Conservation (phyloP, 345 rosid species). For the Ailanthus altissimus region DNA sequence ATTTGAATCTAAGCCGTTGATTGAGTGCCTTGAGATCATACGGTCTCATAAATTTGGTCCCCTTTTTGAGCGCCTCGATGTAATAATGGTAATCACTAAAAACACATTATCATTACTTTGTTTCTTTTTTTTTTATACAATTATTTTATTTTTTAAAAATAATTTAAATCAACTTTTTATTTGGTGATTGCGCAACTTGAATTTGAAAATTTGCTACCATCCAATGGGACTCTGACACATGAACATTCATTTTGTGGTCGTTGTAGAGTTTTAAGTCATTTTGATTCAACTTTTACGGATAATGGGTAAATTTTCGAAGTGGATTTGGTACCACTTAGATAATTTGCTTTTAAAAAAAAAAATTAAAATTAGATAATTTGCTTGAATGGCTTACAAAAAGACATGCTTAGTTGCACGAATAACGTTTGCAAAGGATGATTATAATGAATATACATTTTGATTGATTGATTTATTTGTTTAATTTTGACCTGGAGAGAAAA, state of each 20-base stretch:
- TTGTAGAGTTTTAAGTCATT: not conserved
- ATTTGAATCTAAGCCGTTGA: conserved; percentile 55
- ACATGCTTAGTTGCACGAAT: too few relatives aligned
- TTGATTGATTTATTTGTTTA: too few relatives aligned
- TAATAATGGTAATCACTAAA: conserved; percentile 53
- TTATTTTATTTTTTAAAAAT: not conserved
- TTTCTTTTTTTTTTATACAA: not conserved
- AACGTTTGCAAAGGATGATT: too few relatives aligned
- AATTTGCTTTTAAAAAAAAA: too few relatives aligned
- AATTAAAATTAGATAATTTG: not conserved
- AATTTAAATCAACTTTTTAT: not conserved
- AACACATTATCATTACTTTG: not conserved
- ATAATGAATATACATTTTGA: too few relatives aligned
- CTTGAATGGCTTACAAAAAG: not conserved
- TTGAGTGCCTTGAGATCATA: conserved; percentile 45
- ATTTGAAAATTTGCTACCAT: not conserved
- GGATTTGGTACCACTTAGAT: not conserved
- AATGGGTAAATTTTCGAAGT: not conserved
- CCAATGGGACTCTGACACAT: not conserved
- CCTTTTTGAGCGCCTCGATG: conserved; percentile 50
- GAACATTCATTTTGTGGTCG: not conserved
- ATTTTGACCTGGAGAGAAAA: too few relatives aligned
- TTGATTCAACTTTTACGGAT: not conserved
- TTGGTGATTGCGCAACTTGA: not conserved
- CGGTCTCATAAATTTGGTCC: conserved; percentile 54